phyloP scores from a whole-genome alignment of 345 rosid genomes.

The sweet orange (Citrus sinensis) region DVS_A1.0 CM039161.1:4766001-4766500 shows the following conservation, averaged over 20 bases:
- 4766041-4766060: neutral
- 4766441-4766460: neutral
- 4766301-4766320: neutral
- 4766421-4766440: neutral
- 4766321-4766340: neutral
- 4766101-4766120: neutral
- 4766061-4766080: neutral
- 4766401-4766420: neutral
- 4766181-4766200: neutral
- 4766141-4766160: neutral
- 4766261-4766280: conserved; percentile 92
- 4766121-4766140: neutral
- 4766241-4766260: conserved; percentile 85
- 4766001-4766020: neutral
- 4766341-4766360: neutral
- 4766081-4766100: neutral
- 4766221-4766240: conserved; percentile 44
- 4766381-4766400: neutral
- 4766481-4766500: neutral
- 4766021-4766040: neutral
- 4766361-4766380: neutral
- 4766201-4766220: neutral
- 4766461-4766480: neutral
- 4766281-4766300: conserved; percentile 46
- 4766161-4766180: neutral